Base-by-base conservation (phyloP, 2,329 filamentous ascomycete species). In the Trichoderma arundinaceum region DNA sequence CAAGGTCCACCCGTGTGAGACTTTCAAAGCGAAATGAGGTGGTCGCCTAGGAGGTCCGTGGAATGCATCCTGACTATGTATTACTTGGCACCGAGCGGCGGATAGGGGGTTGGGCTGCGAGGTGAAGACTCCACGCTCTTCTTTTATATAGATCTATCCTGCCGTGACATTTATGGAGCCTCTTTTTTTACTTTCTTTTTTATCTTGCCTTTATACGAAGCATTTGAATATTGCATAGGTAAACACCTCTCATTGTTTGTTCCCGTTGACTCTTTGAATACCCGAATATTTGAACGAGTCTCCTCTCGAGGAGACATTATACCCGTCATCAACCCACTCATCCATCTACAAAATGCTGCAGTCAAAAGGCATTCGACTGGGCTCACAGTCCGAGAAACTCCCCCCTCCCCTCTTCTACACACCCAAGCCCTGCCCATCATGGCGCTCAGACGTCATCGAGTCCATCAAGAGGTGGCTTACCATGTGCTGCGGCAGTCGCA, bases 381-480 rank as follows among this genome's bases (percentile, higher is more conserved):
- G 32, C 10, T 51, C 41, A 15, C 17, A 67, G 12, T 13, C 44
- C 13, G 33, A 56, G 12, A 52, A 39, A 4, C 35, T 63, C 2
- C 13, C 51, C 8, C 8, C 39, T 28, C 28, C 56, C 19, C 43
- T 49, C 17, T 67, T 57, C 44, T 51, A 64, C 39, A 60, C 22
- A 33, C 44, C 51, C n/a, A 49, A 43, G 17, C 59, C 49, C 8
- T 2, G 59, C 15, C 17, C 33, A 17, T 44, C 57, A 15, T 62
- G 66, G 57, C 51, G 56, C 49, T 28, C 54, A n/a, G 49, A 61
- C 7, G 33, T 48, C 28, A 33, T 61, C 1, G 35, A 49, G 10
- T 61, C 66, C 33, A 60, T 67, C 53, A 67, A 63, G 54, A 64
- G 53, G 17, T 68, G 66, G 38, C 64, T 69, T 33, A 66, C 64